Evolutionary conservation across 352 stramenopile genomes (phyloP), one percentile per base, ranked within the genome.

Genomic region (Globisporangium abappressorium): DNA sequence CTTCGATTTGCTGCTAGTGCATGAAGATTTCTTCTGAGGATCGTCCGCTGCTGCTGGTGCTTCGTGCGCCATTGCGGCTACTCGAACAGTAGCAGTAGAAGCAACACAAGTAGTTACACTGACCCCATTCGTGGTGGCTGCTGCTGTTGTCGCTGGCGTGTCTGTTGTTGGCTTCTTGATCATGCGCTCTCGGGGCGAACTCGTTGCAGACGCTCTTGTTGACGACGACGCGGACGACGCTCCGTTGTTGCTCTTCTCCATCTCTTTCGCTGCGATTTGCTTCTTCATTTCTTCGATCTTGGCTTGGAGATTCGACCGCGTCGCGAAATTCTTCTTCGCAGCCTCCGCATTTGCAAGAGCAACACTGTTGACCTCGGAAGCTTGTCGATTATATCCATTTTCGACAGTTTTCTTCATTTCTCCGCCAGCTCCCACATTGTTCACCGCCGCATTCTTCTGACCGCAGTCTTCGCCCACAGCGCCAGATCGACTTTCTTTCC

Each of bases 271-370:
- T 2, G 73, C 73, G n/a, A 79, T 79, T 7, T 57, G 56, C 54
- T 72, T 64, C 67, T 79, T 79, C 73, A 79, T 74, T 5, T 63
- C 66, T 14, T 66, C 70, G 34, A 79, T 77, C 47, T 58, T 54
- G 7, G 61, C 57, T 41, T 69, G 65, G 6, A 78, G 46, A 47
- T 24, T 70, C 15, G 26, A 56, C 18, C 54, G 33, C 22, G 53
- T 57, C 22, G 49, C 43, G n/a, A 43, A 15, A 15, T 36, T 62
- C 11, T 58, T 55, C 8, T 36, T 28, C 3, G 24, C 34, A 28
- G 55, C 20, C 36, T 55, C 49, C 3, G 51, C 26, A 38, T 33
- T 30, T n/a, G n/a, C 33, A 30, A 49, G 43, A 9, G 6, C 28
- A 33, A 33, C 33, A 49, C 3, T 62, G n/a, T 22, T 38, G 18